Evolutionary conservation across 2,329 filamentous ascomycete genomes (phyloP).

Genomic region (Tympanopsis confertula): DNA sequence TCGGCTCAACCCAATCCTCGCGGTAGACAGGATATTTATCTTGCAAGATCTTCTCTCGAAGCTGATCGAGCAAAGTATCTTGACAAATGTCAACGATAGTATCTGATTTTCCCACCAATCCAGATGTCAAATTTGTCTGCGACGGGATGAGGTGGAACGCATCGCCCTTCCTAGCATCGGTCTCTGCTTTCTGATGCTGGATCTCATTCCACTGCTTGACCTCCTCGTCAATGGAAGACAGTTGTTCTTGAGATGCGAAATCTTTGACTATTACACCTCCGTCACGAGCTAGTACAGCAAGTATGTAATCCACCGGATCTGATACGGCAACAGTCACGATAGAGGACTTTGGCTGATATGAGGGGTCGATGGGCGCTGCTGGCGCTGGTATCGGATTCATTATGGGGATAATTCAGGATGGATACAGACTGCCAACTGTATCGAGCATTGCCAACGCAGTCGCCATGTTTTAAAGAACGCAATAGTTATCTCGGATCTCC

Average conservation of each 20-base stretch:
- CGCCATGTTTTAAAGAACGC: too few species aligned
- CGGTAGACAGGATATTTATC: conserved; percentile 10
- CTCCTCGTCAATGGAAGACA: conserved; percentile 12
- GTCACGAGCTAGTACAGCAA: conserved; percentile 16
- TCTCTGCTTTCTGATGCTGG: conserved; percentile 3
- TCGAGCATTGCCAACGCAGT: too few species aligned
- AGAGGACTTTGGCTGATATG: conserved; percentile 4
- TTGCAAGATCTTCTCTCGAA: conserved; percentile 12
- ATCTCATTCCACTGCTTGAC: conserved; percentile 2
- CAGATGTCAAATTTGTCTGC: conserved; percentile 12
- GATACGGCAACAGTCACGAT: conserved; percentile 12
- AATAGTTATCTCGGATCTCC: too few species aligned
- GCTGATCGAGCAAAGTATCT: conserved; percentile 9
- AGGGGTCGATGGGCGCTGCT: conserved; percentile 4
- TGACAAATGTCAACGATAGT: conserved; percentile 12
- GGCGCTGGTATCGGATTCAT: too few species aligned
- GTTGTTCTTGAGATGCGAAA: conserved; percentile 10
- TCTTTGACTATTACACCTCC: conserved; percentile 18
- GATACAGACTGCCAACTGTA: too few species aligned
- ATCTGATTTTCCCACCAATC: conserved; percentile 15
- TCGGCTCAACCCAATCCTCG: conserved; percentile 9
- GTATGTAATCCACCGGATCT: conserved; percentile 14
- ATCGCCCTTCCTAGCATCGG: conserved; percentile 3
- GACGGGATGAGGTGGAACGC: conserved; percentile 11
- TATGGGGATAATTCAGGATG: too few species aligned